Conservation (phyloP, 257 asterid genomes). For the Hygrophila difformis region DNA sequence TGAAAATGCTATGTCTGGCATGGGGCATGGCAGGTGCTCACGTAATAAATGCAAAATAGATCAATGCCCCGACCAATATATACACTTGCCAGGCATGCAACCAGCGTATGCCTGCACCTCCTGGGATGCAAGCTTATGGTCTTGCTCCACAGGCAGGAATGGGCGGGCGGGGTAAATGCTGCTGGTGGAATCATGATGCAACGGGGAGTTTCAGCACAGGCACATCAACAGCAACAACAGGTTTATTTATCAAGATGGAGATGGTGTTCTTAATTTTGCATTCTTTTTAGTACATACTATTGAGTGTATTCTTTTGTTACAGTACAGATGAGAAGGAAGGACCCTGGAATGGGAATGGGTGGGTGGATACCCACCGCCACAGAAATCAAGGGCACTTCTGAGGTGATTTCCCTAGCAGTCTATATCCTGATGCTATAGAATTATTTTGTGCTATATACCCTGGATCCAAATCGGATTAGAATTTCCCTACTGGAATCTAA, state of each 20-base stretch:
- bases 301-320: conserved; percentile 19
- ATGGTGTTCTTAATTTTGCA: conserved; percentile 5
- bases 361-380: conserved; percentile 98
- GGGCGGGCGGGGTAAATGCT: conserved; percentile 69
- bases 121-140: conserved; percentile 73
- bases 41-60: conserved; percentile 69
- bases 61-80: conserved; percentile 74
- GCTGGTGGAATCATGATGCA: conserved; percentile 81
- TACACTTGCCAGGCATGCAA: conserved; percentile 73
- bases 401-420: conserved; percentile 51
- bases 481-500: too few relatives aligned
- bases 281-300: conserved; percentile 7
- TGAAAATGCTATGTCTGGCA: conserved; percentile 53
- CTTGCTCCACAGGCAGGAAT: conserved; percentile 81
- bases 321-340: conserved; percentile 98
- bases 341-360: conserved; percentile 74
- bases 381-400: conserved; percentile 82
- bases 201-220: conserved; percentile 78
- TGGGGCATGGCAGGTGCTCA: conserved; percentile 71
- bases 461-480: too few relatives aligned
- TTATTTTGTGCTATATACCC: too few relatives aligned
- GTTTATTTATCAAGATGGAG: conserved; percentile 22
- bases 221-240: conserved; percentile 96
- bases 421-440: too few relatives aligned
- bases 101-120: conserved; percentile 86